These are phyloP conservation scores for Penicillium sp. DNA, from an alignment of 2,329 filamentous ascomycete species.

Conservation along the genomic window DNA sequence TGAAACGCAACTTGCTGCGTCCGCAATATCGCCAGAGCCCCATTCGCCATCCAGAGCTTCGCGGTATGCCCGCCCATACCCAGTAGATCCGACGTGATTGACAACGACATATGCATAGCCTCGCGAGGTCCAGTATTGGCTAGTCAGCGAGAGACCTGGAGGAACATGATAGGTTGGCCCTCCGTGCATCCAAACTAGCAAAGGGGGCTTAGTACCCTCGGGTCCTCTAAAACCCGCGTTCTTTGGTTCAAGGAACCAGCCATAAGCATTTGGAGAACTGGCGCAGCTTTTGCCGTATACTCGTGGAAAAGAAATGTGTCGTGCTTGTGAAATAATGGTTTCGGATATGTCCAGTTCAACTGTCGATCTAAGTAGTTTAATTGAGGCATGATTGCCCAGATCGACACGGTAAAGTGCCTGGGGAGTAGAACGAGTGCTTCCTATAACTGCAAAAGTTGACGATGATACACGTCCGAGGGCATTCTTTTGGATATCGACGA, in stretches of 20 bases:
- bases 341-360: constrained; percentile 1
- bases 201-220: constrained; percentile 41
- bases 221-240: constrained; percentile 44
- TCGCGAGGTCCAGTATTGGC: constrained; percentile 54
- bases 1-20: constrained; percentile 46
- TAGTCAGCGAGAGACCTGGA: constrained; percentile 43
- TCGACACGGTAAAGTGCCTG: constrained; percentile 9
- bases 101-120: constrained; percentile 51
- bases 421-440: constrained; percentile 2
- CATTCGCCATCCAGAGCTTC: constrained; percentile 48
- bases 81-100: constrained; percentile 53
- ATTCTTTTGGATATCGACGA: constrained; percentile 10
- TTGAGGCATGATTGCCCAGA: neutral
- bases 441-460: constrained; percentile 7
- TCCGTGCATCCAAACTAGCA: constrained; percentile 51
- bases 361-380: constrained; percentile 4
- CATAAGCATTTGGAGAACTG: constrained; percentile 29
- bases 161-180: constrained; percentile 47
- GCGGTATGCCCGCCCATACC: constrained; percentile 50
- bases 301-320: constrained; percentile 6
- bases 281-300: neutral
- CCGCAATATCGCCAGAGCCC: constrained; percentile 51
- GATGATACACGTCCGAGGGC: neutral
- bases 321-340: neutral
- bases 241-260: constrained; percentile 49